phyloP scores from a whole-genome alignment of 139 green algal genomes.

The Picochlorum sp. region DNA sequence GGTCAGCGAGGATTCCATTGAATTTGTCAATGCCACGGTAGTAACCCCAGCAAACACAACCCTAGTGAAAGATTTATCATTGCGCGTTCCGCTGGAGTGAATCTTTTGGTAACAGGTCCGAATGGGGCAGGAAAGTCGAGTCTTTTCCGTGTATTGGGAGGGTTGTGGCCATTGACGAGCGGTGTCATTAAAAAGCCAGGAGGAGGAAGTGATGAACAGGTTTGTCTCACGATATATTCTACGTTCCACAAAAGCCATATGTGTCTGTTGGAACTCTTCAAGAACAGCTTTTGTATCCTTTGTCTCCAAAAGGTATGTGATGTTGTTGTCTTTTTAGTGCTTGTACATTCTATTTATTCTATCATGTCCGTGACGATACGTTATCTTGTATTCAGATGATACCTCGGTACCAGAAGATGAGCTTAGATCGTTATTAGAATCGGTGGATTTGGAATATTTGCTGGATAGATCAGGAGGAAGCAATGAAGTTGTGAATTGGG shows the following conservation, averaged over 20 bases:
- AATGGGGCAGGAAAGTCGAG: slow-evolving; percentile 52
- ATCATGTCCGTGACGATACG: not conserved
- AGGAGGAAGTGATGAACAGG: slow-evolving; percentile 21
- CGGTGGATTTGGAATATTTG: slow-evolving; percentile 57
- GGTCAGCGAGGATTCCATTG: slow-evolving; percentile 36
- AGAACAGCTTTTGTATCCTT: slow-evolving; percentile 66
- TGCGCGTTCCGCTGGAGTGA: slow-evolving; percentile 55
- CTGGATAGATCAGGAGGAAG: slow-evolving; percentile 18
- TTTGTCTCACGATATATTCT: slow-evolving; percentile 56
- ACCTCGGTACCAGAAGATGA: slow-evolving; percentile 20
- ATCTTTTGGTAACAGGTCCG: slow-evolving; percentile 69
- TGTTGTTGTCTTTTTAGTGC: not conserved
- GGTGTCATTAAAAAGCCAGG: slow-evolving; percentile 48
- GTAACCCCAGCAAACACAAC: slow-evolving; percentile 50
- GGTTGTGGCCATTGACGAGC: slow-evolving; percentile 50
- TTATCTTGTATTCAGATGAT: slow-evolving; percentile 7
- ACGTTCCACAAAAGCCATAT: slow-evolving; percentile 60
- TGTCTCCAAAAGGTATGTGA: slow-evolving; percentile 10
- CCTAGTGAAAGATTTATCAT: slow-evolving; percentile 43
- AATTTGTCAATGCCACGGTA: slow-evolving; percentile 56
- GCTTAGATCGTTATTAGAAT: slow-evolving; percentile 37
- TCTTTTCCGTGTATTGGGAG: slow-evolving; percentile 59
- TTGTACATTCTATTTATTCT: not conserved
- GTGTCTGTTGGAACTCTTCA: slow-evolving; percentile 45
- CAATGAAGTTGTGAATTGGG: slow-evolving; percentile 39